A percentile compares a stretch with the other conserved stretches of the same genome.
Evolutionary conservation across 1,284 basidiomycete species (phyloP).

Genomic region (Moesziomyces aphidis): DNA sequence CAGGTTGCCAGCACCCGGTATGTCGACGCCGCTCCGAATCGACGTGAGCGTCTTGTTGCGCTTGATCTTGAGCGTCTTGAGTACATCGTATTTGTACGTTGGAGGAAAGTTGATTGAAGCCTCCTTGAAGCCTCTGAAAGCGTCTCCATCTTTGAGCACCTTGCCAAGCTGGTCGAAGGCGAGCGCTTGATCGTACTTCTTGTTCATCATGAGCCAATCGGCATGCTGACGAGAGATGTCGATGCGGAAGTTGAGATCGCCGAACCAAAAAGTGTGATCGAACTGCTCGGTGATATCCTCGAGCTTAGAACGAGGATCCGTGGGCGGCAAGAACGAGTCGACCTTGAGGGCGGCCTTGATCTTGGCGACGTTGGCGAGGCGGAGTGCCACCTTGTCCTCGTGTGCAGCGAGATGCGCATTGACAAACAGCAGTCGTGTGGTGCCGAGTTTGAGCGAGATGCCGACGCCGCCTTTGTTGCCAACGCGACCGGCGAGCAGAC

Average conservation of each 20-base stretch:
- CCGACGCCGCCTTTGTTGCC: constrained; percentile 83
- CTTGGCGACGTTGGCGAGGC: constrained; percentile 68
- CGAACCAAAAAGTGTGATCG: constrained; percentile 79
- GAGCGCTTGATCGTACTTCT: constrained; percentile 70
- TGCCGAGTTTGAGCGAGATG: constrained; percentile 80
- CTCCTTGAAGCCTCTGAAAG: constrained; percentile 75
- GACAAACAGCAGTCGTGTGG: constrained; percentile 81
- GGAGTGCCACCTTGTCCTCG: constrained; percentile 61
- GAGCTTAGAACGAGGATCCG: constrained; percentile 71
- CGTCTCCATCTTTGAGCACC: constrained; percentile 75
- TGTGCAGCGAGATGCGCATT: constrained; percentile 82
- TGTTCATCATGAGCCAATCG: constrained; percentile 72
- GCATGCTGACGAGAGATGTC: constrained; percentile 72
- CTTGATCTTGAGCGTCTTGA: constrained; percentile 69
- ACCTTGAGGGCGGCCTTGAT: constrained; percentile 72
- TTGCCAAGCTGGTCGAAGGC: constrained; percentile 81
- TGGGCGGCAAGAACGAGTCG: constrained; percentile 73
- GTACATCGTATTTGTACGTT: constrained; percentile 86
- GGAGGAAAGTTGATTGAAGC: constrained; percentile 62
- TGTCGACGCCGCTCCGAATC: constrained; percentile 20
- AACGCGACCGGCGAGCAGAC: constrained; percentile 85
- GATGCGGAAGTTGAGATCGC: constrained; percentile 68
- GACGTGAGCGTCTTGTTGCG: constrained; percentile 41
- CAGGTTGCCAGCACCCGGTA: constrained; percentile 7
- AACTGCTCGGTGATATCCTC: constrained; percentile 83